phyloP scores from a whole-genome alignment of 2,329 filamentous ascomycete species.

The Fusarium tuaranense region DNA sequence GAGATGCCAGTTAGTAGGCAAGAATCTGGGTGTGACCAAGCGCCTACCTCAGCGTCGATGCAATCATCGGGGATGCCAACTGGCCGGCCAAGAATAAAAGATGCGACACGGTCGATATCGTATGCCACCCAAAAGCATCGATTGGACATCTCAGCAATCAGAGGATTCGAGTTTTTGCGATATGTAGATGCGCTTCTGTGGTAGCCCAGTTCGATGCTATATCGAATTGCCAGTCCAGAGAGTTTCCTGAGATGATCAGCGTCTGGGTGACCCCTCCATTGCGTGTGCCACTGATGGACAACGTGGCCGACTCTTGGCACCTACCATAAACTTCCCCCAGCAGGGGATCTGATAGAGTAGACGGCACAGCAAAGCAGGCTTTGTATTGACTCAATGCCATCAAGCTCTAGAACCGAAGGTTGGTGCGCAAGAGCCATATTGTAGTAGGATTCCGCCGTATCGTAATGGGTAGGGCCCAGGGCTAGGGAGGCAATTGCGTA shows the following conservation, averaged over 20 bases:
- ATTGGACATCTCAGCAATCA: slow-evolving; percentile 33
- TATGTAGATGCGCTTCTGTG: slow-evolving; percentile 30
- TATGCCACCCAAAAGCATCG: slow-evolving; percentile 34
- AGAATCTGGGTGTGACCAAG: accelerated
- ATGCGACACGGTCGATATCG: slow-evolving; percentile 31
- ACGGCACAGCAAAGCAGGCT: slow-evolving; percentile 25
- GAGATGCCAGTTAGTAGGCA: background rate
- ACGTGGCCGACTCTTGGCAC: background rate
- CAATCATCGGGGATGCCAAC: slow-evolving; percentile 31
- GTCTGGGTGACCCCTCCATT: background rate
- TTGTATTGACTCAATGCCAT: slow-evolving; percentile 31
- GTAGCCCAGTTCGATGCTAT: slow-evolving; percentile 29
- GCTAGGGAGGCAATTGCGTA: slow-evolving; percentile 32
- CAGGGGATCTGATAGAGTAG: slow-evolving; percentile 28
- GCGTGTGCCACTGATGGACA: background rate
- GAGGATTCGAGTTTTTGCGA: slow-evolving; percentile 30
- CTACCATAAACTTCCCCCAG: slow-evolving; percentile 32
- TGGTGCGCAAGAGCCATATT: slow-evolving; percentile 31
- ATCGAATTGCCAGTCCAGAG: slow-evolving; percentile 28
- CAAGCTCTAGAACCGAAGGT: slow-evolving; percentile 20
- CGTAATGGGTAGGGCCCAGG: slow-evolving; percentile 26
- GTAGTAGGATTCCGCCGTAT: slow-evolving; percentile 34
- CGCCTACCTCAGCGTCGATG: slow-evolving; percentile 28
- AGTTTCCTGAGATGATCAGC: slow-evolving; percentile 13
- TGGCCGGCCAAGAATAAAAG: slow-evolving; percentile 27